phyloP scores from a whole-genome alignment of 1,284 basidiomycete genomes.

The Ganoderma sinense region DNA sequence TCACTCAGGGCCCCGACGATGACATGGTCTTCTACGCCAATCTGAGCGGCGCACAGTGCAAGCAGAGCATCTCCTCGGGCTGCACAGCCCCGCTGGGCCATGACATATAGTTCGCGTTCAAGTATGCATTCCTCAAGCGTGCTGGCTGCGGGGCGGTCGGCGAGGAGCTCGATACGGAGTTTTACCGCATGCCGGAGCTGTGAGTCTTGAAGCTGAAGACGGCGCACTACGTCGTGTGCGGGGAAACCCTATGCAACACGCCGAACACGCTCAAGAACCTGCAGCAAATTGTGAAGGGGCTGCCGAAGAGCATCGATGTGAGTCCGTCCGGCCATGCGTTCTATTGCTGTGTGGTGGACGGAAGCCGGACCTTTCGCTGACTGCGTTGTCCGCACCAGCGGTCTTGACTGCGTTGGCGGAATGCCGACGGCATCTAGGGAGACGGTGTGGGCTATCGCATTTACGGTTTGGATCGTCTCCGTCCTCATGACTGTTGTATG shows the following conservation, averaged over 20 bases:
- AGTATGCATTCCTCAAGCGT: slow-evolving; percentile 23
- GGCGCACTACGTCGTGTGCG: slow-evolving; percentile 12
- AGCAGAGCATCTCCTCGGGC: not conserved
- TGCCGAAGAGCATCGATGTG: slow-evolving; percentile 10
- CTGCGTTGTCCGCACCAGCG: not conserved
- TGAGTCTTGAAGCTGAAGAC: slow-evolving; percentile 21
- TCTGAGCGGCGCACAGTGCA: slow-evolving; percentile 17
- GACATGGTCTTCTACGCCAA: slow-evolving; percentile 31
- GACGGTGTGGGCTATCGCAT: not conserved
- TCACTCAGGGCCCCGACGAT: slow-evolving; percentile 32
- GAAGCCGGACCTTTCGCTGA: not conserved
- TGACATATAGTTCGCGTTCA: slow-evolving; percentile 27
- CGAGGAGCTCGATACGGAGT: slow-evolving; percentile 16
- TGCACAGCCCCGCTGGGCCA: slow-evolving; percentile 18
- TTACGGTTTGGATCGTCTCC: not conserved
- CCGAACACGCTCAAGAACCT: slow-evolving; percentile 1
- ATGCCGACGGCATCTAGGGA: not conserved
- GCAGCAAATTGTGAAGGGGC: not conserved
- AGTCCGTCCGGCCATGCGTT: not conserved
- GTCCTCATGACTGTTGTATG: not conserved
- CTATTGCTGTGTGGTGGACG: not conserved
- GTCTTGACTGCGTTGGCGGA: not conserved
- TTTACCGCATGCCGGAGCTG: slow-evolving; percentile 25
- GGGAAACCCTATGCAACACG: not conserved
- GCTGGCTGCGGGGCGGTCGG: slow-evolving; percentile 15